Evolutionary conservation across 1,284 basidiomycete genomes (phyloP).

Genomic region (Trichosporon ovoides): DNA sequence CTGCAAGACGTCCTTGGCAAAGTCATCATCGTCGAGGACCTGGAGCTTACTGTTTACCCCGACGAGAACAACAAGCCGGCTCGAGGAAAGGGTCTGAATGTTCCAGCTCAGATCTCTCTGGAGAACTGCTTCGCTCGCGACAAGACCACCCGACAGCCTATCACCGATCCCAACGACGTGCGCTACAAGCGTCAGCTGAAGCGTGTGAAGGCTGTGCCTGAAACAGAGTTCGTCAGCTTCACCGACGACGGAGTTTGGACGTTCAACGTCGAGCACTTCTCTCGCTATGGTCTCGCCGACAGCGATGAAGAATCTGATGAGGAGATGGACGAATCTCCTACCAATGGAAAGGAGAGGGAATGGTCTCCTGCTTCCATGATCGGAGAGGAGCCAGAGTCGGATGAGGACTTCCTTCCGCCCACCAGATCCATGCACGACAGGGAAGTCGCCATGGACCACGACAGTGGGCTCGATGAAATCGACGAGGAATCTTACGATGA

Average conservation of each 20-base stretch:
- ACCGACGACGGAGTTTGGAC: constrained; percentile 80
- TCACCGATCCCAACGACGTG: constrained; percentile 77
- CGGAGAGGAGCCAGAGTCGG: constrained; percentile 3
- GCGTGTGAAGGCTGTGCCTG: constrained; percentile 75
- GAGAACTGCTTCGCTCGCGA: constrained; percentile 83
- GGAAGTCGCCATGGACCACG: constrained; percentile 22
- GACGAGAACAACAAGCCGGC: constrained; percentile 76
- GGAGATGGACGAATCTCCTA: constrained; percentile 7
- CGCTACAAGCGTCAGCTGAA: constrained; percentile 70
- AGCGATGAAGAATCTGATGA: constrained; percentile 41
- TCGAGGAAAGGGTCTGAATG: constrained; percentile 81
- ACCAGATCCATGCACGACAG: constrained; percentile 36
- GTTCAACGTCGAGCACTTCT: constrained; percentile 89
- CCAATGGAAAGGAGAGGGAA: constrained; percentile 13
- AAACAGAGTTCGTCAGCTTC: constrained; percentile 79
- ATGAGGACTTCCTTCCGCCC: constrained; percentile 40
- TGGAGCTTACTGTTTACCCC: constrained; percentile 90
- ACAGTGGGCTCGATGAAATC: constrained; percentile 27
- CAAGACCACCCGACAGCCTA: constrained; percentile 83
- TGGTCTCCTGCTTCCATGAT: neutral
- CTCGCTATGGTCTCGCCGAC: constrained; percentile 47
- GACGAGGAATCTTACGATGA: constrained; percentile 17
- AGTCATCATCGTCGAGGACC: constrained; percentile 81
- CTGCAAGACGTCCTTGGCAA: constrained; percentile 79
- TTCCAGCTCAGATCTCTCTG: constrained; percentile 72